Conservation (phyloP, 192 early-diverging fungal genomes). For the Dissophora ornata region DNA sequence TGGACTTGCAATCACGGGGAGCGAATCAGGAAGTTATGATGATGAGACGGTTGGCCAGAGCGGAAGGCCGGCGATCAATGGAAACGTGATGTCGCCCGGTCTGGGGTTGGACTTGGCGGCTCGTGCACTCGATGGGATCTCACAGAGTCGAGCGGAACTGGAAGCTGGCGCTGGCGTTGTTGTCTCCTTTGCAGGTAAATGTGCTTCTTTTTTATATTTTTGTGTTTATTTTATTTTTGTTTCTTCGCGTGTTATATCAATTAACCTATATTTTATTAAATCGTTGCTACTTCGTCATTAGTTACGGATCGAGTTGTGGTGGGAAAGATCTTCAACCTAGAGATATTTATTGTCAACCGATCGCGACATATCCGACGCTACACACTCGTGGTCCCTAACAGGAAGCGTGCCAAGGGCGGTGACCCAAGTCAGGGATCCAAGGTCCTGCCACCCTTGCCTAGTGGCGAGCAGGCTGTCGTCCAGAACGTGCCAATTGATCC, state of each 20-base stretch:
- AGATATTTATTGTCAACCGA: constrained; percentile 67
- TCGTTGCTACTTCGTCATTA: constrained; percentile 25
- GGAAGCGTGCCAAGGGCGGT: constrained; percentile 59
- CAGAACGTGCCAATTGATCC: constrained; percentile 63
- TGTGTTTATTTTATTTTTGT: no score
- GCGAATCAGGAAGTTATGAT: constrained; percentile 31
- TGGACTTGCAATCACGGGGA: constrained; percentile 8
- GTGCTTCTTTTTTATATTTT: background rate
- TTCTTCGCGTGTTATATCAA: no score
- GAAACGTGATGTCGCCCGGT: constrained; percentile 29
- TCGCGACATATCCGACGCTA: constrained; percentile 65
- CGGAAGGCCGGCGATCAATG: constrained; percentile 26
- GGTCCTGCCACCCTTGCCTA: constrained; percentile 56
- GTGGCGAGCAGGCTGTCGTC: constrained; percentile 25
- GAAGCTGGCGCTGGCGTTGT: constrained; percentile 69
- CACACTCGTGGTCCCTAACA: constrained; percentile 65
- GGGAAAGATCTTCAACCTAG: constrained; percentile 64
- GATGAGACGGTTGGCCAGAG: constrained; percentile 24
- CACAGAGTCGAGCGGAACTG: constrained; percentile 51
- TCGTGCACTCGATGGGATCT: constrained; percentile 33
- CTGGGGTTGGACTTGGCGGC: constrained; percentile 37
- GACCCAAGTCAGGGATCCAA: constrained; percentile 54
- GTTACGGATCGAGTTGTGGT: constrained; percentile 56
- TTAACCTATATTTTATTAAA: no score
- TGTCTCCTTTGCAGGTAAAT: constrained; percentile 65